Percentiles rank a stretch among this genome's conserved stretches.
phyloP scores from a whole-genome alignment of 1,284 basidiomycete genomes.

The Porogramme epimiltina region DNA sequence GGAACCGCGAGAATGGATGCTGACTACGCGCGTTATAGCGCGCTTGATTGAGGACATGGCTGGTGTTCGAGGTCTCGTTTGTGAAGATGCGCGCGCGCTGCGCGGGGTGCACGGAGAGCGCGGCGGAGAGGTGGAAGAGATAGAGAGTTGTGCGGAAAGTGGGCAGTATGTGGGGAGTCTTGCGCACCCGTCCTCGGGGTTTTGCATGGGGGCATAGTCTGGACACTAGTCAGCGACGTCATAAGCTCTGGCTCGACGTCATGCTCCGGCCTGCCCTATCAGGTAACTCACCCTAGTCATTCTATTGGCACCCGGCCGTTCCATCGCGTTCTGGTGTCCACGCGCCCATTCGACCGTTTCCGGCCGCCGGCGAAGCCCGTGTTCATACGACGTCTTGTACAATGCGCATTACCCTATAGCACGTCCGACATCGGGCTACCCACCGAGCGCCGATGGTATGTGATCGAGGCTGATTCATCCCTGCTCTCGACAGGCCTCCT shows the following conservation, averaged over 20 bases:
- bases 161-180: background rate
- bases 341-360: background rate
- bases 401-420: background rate
- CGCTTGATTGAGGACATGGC: conserved; percentile 22
- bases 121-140: background rate
- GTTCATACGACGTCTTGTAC: no score
- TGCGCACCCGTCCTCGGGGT: background rate
- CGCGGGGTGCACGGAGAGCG: background rate
- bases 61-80: background rate
- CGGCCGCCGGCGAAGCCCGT: background rate
- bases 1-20: conserved; percentile 14
- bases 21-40: conserved; percentile 22
- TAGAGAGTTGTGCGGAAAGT: background rate
- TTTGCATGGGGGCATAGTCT: background rate
- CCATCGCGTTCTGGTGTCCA: background rate
- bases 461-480: background rate
- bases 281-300: background rate
- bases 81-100: background rate
- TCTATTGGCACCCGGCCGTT: background rate
- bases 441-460: background rate
- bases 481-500: no score
- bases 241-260: background rate
- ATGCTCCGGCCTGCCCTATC: background rate
- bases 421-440: background rate
- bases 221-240: conserved; percentile 1